Base-by-base conservation (phyloP, 306 rosid species). In the Cucumis cinereus region DNA sequence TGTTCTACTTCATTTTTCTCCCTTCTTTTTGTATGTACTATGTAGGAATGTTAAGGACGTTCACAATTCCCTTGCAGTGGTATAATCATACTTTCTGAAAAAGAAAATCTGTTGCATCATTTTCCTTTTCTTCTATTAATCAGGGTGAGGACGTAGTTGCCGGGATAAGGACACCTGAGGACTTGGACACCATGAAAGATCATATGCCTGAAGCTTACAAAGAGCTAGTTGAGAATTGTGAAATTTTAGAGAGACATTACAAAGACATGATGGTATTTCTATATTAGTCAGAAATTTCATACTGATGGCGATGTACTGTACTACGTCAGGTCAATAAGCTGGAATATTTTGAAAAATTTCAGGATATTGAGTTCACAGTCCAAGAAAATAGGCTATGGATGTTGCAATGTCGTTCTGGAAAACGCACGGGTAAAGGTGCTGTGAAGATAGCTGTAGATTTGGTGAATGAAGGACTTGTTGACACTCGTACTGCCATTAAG, bases 111-210 rank as follows among this genome's bases (percentile, higher is more conserved):
- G 56, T 23, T 23, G 8, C 14, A 47, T 47, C 40, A 10, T 14
- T 72, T 28, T 50, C 60, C 45, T 26, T 30, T 72, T 72, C 45
- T 50, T 72, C 19, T 50, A 49, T 79, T 47, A 50, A 83, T 80
- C 80, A 94, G 99, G 99, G 99, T 80, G 99, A 94, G 80, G 99
- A 94, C 80, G 99, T 94, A 13, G 99, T 94, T 85, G 97, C 99
- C 0, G 99, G 99, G 69, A 92, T 94, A 74, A 86, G 99, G 85
- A 94, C 99, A 55, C 99, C 99, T 17, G 89, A 92, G 77, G 97
- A 90, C 79, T 68, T 94, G 78, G 88, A 85, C 74, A 81, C 87
- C 70, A 94, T 94, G 99, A 88, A 89, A 81, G 73, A 58, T 76
- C 88, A 90, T 86, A 87, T 94, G 96, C 96, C 98, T 55, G 96